phyloP scores from a whole-genome alignment of 2,329 filamentous ascomycete genomes.

The Claviceps spartinae region DNA sequence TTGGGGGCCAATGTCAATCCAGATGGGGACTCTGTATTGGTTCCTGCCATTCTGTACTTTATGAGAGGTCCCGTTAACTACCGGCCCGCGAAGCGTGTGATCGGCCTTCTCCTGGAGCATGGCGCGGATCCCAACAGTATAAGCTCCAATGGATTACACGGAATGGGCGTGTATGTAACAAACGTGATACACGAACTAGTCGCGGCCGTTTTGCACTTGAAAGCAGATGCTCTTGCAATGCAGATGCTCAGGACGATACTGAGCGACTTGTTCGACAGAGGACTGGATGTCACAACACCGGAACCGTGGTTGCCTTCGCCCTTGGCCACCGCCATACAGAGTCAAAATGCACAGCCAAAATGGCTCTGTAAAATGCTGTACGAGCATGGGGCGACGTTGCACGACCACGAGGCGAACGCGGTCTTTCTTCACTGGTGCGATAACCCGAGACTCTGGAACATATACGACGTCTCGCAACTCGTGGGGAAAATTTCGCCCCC shows the following conservation, averaged over 20 bases:
- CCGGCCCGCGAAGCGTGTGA: neutral
- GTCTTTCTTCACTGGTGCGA: neutral
- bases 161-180: neutral
- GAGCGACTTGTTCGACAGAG: neutral
- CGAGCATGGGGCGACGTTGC: neutral
- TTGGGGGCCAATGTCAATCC: constrained; percentile 1
- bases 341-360: neutral
- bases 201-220: neutral
- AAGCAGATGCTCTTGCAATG: neutral
- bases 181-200: neutral
- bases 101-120: neutral
- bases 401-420: neutral
- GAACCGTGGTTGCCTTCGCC: neutral
- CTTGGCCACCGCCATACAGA: neutral
- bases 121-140: neutral
- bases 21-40: neutral
- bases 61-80: too few species aligned
- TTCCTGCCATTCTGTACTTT: neutral
- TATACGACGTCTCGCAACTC: neutral
- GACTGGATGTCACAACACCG: neutral
- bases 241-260: neutral
- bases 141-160: too few species aligned
- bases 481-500: neutral
- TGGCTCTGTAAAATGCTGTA: neutral
- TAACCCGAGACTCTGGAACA: neutral